Evolutionary conservation across 2,329 filamentous ascomycete species (phyloP), one percentile per base, ranked within the genome.

Genomic region (Sclerotinia glacialis): DNA sequence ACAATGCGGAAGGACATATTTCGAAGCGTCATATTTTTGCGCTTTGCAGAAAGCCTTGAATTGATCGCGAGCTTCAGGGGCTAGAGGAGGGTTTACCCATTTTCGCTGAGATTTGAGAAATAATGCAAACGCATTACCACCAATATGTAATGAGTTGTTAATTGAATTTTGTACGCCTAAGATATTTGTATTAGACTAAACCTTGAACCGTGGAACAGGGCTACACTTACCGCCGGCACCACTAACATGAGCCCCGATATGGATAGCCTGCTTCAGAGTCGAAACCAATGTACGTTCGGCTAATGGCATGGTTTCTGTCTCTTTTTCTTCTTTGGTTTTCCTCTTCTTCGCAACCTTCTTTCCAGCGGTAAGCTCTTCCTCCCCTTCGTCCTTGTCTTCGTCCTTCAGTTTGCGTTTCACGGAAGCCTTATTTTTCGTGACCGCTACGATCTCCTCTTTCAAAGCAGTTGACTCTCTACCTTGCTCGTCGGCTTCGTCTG

Each of bases 91-190:
- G 74, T 90, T 96, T 37, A 86, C 83, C 95, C 95, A 99, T 81
- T 97, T 98, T 65, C 93, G 88, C 78, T 99, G 95, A 0, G 92
- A 96, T 77, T 98, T 98, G 72, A 99, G 84, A 80, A 99, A 99
- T 26, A 98, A 83, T 5, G 95, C 95, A 73, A 98, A 96, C 12
- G 93, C 87, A 76, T 98, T 99, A 69, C 90, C 93, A 64, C 93
- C 93, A 70, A 97, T 93, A 60, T 92, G 85, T 1, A 89, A 76
- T 54, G 90, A 86, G 72, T 97, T 96, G 28, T 83, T 81, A 67
- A 98, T 83, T 0, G 93, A 85, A 77, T 98, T 97, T 67, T 97
- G 93, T 0, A 98, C 91, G 64, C 93, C 91, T 93, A 21, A 72
- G 21, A 55, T 31, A 49, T 68, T 66, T 60, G 37, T 28, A n/a